Percentiles rank a stretch among this genome's conserved stretches.
These are phyloP conservation scores for Lentinula novae-zelandiae DNA, from an alignment of 1,284 basidiomycete species.

Conservation along the genomic window DNA sequence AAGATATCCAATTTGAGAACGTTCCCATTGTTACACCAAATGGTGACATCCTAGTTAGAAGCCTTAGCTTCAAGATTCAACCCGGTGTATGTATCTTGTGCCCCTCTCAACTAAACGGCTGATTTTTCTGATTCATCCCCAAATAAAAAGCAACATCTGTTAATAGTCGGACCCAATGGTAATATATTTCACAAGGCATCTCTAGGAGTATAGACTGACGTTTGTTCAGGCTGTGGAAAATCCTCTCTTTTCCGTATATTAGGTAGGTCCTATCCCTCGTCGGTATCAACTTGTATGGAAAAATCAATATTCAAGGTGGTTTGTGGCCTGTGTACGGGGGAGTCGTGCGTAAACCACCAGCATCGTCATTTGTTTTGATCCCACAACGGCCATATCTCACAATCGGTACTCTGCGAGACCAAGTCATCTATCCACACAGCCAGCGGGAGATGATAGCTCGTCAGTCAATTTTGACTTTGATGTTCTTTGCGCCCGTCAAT, in stretches of 20 bases:
- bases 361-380: constrained; percentile 90
- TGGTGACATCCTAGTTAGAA: constrained; percentile 85
- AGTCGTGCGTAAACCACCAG: constrained; percentile 88
- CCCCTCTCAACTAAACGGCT: not conserved
- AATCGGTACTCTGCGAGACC: constrained; percentile 90
- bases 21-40: constrained; percentile 97
- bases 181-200: constrained; percentile 14
- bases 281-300: not conserved
- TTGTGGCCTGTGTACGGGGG: constrained; percentile 98
- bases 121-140: constrained; percentile 3
- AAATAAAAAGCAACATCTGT: constrained; percentile 69
- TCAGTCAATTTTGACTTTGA: constrained; percentile 31
- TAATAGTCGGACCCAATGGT: constrained; percentile 93
- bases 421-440: constrained; percentile 86
- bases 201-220: not conserved
- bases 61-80: constrained; percentile 86
- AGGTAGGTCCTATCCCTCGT: constrained; percentile 26
- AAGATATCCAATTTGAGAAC: constrained; percentile 81
- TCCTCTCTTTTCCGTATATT: constrained; percentile 92
- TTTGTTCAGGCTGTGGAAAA: constrained; percentile 71
- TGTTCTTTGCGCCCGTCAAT: not conserved
- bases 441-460: constrained; percentile 71
- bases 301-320: constrained; percentile 42
- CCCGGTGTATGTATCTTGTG: constrained; percentile 64
- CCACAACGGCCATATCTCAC: constrained; percentile 95